Conservation (phyloP, 345 rosid species). For the Raphanus raphanistrum region DNA sequence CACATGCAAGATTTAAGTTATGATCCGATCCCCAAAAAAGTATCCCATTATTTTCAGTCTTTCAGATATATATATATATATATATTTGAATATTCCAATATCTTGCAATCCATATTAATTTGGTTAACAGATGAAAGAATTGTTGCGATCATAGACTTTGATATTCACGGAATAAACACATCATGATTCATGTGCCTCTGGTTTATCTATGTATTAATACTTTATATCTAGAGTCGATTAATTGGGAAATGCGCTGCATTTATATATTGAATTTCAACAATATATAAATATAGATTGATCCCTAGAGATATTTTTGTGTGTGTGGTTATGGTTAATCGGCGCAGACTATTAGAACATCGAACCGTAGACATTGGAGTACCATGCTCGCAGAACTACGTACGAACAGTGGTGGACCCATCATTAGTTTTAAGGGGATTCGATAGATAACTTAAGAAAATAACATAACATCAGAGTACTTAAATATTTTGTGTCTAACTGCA, state of each 20-base stretch:
- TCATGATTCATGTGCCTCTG: constrained; percentile 21
- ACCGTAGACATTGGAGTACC: not conserved
- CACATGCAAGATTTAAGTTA: constrained; percentile 17
- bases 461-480: not conserved
- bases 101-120: constrained; percentile 1
- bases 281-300: not conserved
- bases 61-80: not conserved
- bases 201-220: not conserved
- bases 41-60: not conserved
- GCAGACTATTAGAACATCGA: not conserved
- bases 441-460: too few species aligned
- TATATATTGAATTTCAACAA: not conserved
- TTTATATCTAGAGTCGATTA: not conserved
- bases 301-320: not conserved
- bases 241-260: not conserved
- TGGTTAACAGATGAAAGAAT: not conserved
- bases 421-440: too few species aligned
- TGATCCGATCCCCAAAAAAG: not conserved
- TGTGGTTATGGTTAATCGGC: not conserved
- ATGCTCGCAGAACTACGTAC: not conserved
- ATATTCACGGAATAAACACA: constrained; percentile 21
- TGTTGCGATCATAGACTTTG: constrained; percentile 15
- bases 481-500: not conserved
- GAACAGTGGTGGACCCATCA: not conserved
- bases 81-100: not conserved